A percentile compares a stretch with the other conserved stretches of the same genome.
phyloP scores from a whole-genome alignment of 106 monocot genomes.

The Amphibolis antarctica region DNA sequence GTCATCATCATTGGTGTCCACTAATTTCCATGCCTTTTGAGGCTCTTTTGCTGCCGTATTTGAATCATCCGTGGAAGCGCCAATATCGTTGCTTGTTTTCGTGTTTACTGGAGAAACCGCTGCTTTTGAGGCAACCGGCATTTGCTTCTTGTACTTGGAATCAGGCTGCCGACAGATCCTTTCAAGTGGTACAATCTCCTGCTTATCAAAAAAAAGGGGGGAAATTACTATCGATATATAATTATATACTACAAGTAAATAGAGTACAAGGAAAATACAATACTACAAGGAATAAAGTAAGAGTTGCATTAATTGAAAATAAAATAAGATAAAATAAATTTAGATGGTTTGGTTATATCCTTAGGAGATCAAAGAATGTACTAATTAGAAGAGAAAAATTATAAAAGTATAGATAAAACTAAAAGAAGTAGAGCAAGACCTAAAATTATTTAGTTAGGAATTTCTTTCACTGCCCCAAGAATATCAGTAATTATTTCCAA shows the following conservation, averaged over 20 bases:
- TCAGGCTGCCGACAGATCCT: conserved; percentile 27
- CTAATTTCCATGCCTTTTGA: background rate
- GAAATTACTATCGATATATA: no score
- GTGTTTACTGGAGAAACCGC: background rate
- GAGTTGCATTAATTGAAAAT: no score
- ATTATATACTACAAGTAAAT: no score
- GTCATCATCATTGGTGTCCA: conserved; percentile 1
- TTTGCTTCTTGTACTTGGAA: conserved; percentile 23
- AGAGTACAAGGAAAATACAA: no score
- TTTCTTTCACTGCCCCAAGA: background rate
- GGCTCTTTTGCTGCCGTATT: background rate
- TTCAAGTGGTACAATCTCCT: conserved; percentile 31
- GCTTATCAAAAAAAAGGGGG: background rate
- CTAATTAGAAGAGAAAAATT: no score
- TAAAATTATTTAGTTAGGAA: no score
- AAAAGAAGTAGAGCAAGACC: no score
- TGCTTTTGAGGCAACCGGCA: conserved; percentile 15
- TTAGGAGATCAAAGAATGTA: no score
- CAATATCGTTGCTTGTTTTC: background rate
- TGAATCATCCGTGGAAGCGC: background rate
- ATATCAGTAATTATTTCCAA: background rate
- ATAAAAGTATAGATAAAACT: no score
- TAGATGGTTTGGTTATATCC: no score
- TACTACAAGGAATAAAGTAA: no score
- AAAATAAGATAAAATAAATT: no score